Base-by-base conservation (phyloP, 1,284 basidiomycete species). In the Cutaneotrichosporon sp. region DNA sequence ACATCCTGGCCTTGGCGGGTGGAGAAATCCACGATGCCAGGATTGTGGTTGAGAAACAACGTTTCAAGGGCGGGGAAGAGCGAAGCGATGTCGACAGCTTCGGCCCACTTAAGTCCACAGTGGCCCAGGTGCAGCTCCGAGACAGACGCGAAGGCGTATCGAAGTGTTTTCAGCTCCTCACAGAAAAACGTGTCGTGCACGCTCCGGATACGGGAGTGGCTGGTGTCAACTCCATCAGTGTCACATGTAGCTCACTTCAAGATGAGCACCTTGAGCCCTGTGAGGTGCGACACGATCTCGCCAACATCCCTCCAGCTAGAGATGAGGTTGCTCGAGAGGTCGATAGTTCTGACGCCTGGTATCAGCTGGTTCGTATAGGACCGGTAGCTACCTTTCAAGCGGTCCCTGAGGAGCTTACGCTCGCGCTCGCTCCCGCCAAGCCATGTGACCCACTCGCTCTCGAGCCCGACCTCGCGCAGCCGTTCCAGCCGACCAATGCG, bases 321-420 rank as follows among this genome's bases (percentile, higher is more conserved):
- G 8, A 98, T 70, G 16, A 98, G 84, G 74, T 86, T 94, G 47
- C 83, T 83, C 14, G 93, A 94, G 30, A 99, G 82, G 79, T 98
- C 90, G 34, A 99, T 83, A 21, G 86, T 87, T 9, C 85, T 85
- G 31, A 97, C 83, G 71, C 86, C 93, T 96, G 77, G 11, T 56
- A 53, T 60, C 65, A 69, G 72, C 57, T 58, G 42, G 47, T 8
- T 26, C n/a, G 9, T 2, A 22, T 4, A 14, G 18, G 7, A 16
- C 42, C 13, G 2, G 11, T 38, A 46, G 66, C 66, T 52, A 73
- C 72, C 64, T 58, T 63, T 69, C 62, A 77, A 64, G n/a, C 73
- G 56, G 56, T 64, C 62, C 62, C 81, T 65, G 61, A 76, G 60
- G 26, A 70, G 49, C 10, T 9, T 16, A 26, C 60, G 60, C 49